Percentiles rank a stretch among this genome's conserved stretches.
Evolutionary conservation across 2,329 filamentous ascomycete species (phyloP).

Genomic region (Pseudogymnoascus sp.): DNA sequence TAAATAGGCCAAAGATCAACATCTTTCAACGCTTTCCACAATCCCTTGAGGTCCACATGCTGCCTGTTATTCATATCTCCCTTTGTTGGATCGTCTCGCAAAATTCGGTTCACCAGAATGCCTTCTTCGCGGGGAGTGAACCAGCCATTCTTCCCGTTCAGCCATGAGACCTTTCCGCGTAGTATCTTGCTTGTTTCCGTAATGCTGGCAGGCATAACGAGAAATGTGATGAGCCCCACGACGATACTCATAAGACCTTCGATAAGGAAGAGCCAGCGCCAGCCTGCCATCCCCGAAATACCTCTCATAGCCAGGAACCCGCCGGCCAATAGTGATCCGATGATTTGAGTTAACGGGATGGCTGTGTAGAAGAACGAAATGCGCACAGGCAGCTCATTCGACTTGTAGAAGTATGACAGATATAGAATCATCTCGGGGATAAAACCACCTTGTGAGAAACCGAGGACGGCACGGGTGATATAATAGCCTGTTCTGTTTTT

Average conservation of each 20-base stretch:
- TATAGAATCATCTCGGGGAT: slow-evolving; percentile 19
- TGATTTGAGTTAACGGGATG: not conserved
- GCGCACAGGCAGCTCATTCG: slow-evolving; percentile 16
- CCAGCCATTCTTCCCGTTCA: slow-evolving; percentile 51
- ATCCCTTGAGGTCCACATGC: slow-evolving; percentile 34
- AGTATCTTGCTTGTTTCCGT: slow-evolving; percentile 40
- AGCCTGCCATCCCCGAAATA: slow-evolving; percentile 42
- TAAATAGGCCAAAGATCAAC: slow-evolving; percentile 45
- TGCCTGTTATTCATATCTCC: slow-evolving; percentile 40
- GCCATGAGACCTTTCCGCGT: slow-evolving; percentile 34
- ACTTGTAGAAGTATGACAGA: slow-evolving; percentile 16
- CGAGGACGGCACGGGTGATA: slow-evolving; percentile 12
- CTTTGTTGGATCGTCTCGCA: slow-evolving; percentile 43
- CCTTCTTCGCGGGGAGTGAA: slow-evolving; percentile 54
- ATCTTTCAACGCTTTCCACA: slow-evolving; percentile 39
- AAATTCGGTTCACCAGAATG: slow-evolving; percentile 54
- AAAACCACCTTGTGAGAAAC: slow-evolving; percentile 16
- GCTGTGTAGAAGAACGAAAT: slow-evolving; percentile 16
- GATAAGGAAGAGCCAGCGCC: slow-evolving; percentile 44
- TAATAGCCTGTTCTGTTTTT: slow-evolving; percentile 12
- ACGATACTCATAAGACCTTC: slow-evolving; percentile 38
- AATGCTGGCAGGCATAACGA: slow-evolving; percentile 50
- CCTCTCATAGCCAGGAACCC: slow-evolving; percentile 45
- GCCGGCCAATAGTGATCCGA: slow-evolving; percentile 47
- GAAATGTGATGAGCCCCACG: slow-evolving; percentile 42